Evolutionary conservation across 2,329 filamentous ascomycete species (phyloP), one percentile per base, ranked within the genome.

Genomic region (Trichophyton schoenleinii): DNA sequence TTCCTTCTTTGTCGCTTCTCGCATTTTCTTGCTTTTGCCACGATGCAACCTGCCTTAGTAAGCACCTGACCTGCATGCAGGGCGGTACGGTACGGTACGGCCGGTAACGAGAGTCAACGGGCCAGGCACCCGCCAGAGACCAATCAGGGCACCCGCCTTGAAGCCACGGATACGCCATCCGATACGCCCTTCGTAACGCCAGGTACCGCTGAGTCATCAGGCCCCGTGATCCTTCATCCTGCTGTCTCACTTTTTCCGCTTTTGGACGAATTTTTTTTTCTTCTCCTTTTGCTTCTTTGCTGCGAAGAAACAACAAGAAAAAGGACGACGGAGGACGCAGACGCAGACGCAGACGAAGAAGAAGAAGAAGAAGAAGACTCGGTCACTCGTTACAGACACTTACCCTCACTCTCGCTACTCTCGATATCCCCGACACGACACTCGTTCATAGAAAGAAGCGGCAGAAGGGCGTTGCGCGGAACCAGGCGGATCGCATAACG

Each of bases 181-280:
- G 42, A 36, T 53, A 60, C 48, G 49, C 28, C 28, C 15, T 13
- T 9, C 48, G 38, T 41, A 57, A 44, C 22, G 22, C 8, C 41
- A 42, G 42, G 49, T 38, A 55, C 49, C 8, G 48, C 48, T 41
- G 42, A 41, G 36, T 55, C 36, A 53, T 41, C 11, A 9, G 25
- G 15, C 31, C 18, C n/a, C 46, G 34, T 53, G 46, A 42, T 31
- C 20, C 31, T 11, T 42, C 46, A 9, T 55, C 28, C 11, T 11
- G 20, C 49, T 55, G 49, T 55, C 49, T 55, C 49, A 55, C 49
- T 34, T 55, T 55, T 55, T 55, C 49, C 49, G 34, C 49, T 55
- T 55, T 55, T 13, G 49, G 49, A 34, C 3, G 20, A 36, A 1
- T 31, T 53, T 34, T 28, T 6, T 31, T n/a, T 28, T 25, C 11